phyloP scores from a whole-genome alignment of 1,139 yeast genomes.

The Geotrichum fermentans region DNA sequence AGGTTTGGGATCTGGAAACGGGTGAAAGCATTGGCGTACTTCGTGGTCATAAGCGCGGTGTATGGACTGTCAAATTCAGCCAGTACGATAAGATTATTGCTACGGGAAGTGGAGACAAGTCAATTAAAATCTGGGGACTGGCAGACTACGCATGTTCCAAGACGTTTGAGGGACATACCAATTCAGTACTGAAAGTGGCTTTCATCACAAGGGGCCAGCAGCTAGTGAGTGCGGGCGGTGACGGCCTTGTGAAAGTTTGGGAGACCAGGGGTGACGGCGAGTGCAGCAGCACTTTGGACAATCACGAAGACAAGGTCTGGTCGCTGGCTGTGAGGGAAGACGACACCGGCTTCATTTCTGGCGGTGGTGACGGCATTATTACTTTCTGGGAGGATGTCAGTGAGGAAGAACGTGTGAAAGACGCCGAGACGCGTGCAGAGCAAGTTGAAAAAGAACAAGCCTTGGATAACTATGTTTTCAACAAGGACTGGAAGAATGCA shows the following conservation, averaged over 20 bases:
- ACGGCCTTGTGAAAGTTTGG: constrained; percentile 91
- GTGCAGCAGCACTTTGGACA: constrained; percentile 74
- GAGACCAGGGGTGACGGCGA: constrained; percentile 65
- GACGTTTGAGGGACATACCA: constrained; percentile 92
- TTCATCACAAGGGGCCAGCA: constrained; percentile 66
- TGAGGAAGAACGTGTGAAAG: constrained; percentile 40
- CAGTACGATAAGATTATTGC: constrained; percentile 66
- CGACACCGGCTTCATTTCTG: constrained; percentile 69
- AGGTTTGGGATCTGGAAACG: constrained; percentile 74
- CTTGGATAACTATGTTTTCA: constrained; percentile 63
- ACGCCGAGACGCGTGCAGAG: constrained; percentile 43
- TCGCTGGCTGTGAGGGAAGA: constrained; percentile 59
- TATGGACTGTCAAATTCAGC: constrained; percentile 86
- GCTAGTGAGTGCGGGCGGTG: constrained; percentile 84
- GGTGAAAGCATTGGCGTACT: constrained; percentile 85
- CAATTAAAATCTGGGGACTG: constrained; percentile 84
- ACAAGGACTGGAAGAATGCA: constrained; percentile 82
- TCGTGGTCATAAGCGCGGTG: constrained; percentile 87
- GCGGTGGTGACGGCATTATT: constrained; percentile 92
- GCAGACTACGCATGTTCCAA: constrained; percentile 66
- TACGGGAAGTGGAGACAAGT: constrained; percentile 87
- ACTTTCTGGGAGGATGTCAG: constrained; percentile 87
- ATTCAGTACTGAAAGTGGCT: constrained; percentile 77
- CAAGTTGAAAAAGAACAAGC: constrained; percentile 85
- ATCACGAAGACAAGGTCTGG: constrained; percentile 94